Conservation (phyloP, 2,329 filamentous ascomycete genomes). For the Ophiostoma sp. region DNA sequence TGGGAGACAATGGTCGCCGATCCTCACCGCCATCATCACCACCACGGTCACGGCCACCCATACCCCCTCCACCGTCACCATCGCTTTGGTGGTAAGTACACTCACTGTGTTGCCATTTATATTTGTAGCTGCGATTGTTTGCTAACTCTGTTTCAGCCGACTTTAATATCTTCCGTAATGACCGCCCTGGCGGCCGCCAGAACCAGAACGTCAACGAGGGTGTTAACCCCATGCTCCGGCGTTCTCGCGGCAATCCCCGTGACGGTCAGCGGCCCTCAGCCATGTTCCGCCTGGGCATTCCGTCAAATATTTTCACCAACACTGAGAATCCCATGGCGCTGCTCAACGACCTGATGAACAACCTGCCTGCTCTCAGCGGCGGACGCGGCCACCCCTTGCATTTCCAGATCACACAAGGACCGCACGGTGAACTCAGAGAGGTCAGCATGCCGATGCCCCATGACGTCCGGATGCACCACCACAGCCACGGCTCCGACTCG, state of each 20-base stretch:
- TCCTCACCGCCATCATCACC: slow-evolving; percentile 44
- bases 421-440: slow-evolving; percentile 54
- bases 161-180: slow-evolving; percentile 52
- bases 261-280: slow-evolving; percentile 46
- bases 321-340: slow-evolving; percentile 48
- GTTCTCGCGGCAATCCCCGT: slow-evolving; percentile 47
- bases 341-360: slow-evolving; percentile 57
- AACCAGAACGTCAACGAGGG: slow-evolving; percentile 70
- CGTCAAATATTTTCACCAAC: slow-evolving; percentile 47
- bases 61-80: slow-evolving; percentile 45
- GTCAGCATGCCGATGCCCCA: slow-evolving; percentile 44
- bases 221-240: slow-evolving; percentile 80
- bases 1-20: slow-evolving; percentile 60
- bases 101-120: neutral
- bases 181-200: slow-evolving; percentile 49
- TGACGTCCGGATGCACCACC: neutral
- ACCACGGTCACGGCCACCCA: slow-evolving; percentile 45
- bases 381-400: slow-evolving; percentile 57
- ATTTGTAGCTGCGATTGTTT: neutral
- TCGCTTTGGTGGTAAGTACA: slow-evolving; percentile 46
- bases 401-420: slow-evolving; percentile 57
- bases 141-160: slow-evolving; percentile 34
- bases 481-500: slow-evolving; percentile 38
- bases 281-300: slow-evolving; percentile 53
- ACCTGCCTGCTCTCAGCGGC: slow-evolving; percentile 39